phyloP scores from a whole-genome alignment of 805 yeast species.

The Clavispora carvajalis region DNA sequence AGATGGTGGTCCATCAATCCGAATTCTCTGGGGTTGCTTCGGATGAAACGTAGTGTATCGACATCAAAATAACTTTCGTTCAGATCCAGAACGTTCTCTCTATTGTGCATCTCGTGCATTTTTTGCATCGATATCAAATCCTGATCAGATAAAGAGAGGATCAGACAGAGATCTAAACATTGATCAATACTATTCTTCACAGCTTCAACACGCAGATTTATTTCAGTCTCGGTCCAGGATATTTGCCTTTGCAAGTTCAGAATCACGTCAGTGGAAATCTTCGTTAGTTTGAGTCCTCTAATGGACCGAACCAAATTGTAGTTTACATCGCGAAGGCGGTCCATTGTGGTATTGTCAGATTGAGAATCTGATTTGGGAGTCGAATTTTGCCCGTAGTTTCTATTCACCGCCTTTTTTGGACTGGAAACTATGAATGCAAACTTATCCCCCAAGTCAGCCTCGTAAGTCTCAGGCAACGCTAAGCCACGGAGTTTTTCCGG shows the following conservation, averaged over 20 bases:
- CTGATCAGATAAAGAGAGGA: constrained; percentile 27
- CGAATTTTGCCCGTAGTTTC: neutral
- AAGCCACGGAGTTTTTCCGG: constrained; percentile 3
- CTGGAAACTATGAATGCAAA: constrained; percentile 16
- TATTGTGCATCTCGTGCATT: constrained; percentile 15
- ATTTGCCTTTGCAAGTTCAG: constrained; percentile 20
- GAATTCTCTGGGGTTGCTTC: constrained; percentile 32
- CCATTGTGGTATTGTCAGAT: constrained; percentile 16
- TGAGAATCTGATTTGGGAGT: neutral
- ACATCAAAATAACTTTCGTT: constrained; percentile 32
- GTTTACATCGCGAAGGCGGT: constrained; percentile 30
- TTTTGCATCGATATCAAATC: constrained; percentile 31
- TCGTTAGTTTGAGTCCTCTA: constrained; percentile 31
- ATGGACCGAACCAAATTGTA: constrained; percentile 33
- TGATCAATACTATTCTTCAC: constrained; percentile 20
- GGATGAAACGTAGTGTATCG: constrained; percentile 34
- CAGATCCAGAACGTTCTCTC: constrained; percentile 9
- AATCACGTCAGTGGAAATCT: constrained; percentile 28
- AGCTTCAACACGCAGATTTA: constrained; percentile 17
- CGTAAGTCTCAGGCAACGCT: constrained; percentile 1
- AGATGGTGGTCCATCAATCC: constrained; percentile 35
- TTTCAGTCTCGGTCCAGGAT: constrained; percentile 22
- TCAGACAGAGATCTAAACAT: constrained; percentile 22
- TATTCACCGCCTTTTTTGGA: constrained; percentile 8
- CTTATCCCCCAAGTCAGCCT: constrained; percentile 1